These are phyloP conservation scores for Flaveria linearis DNA, from an alignment of 129 eudicot species.

Conservation along the genomic window DNA sequence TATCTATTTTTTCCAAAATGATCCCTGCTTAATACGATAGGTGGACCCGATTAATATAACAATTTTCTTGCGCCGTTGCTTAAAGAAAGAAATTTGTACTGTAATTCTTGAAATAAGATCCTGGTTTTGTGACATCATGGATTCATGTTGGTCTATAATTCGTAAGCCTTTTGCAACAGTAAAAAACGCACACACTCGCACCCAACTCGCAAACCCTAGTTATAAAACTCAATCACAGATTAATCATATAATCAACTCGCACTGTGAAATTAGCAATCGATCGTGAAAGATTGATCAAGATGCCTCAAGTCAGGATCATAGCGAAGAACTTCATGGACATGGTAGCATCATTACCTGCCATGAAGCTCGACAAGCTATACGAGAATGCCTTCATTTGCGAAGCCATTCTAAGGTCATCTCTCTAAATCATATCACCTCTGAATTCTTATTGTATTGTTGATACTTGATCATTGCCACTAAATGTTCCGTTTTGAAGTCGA, in stretches of 20 bases:
- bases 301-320: conserved; percentile 90
- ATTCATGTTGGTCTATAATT: background rate
- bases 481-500: no score
- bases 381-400: conserved; percentile 84
- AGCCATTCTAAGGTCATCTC: conserved; percentile 81
- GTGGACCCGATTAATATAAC: no score
- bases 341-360: conserved; percentile 94
- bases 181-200: background rate
- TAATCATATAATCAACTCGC: background rate
- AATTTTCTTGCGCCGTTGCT: no score
- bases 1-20: no score
- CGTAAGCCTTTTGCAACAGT: background rate
- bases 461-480: no score
- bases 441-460: no score
- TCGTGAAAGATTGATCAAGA: conserved; percentile 21
- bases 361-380: conserved; percentile 83
- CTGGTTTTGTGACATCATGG: no score
- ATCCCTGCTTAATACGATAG: no score
- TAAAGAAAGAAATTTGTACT: no score
- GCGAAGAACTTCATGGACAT: conserved; percentile 95
- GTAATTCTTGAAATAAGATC: no score
- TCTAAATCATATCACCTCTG: background rate
- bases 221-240: background rate
- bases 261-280: background rate
- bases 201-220: background rate